Evolutionary conservation across 495 filamentous ascomycete genomes (phyloP).

Genomic region (Neurospora sublineolata): DNA sequence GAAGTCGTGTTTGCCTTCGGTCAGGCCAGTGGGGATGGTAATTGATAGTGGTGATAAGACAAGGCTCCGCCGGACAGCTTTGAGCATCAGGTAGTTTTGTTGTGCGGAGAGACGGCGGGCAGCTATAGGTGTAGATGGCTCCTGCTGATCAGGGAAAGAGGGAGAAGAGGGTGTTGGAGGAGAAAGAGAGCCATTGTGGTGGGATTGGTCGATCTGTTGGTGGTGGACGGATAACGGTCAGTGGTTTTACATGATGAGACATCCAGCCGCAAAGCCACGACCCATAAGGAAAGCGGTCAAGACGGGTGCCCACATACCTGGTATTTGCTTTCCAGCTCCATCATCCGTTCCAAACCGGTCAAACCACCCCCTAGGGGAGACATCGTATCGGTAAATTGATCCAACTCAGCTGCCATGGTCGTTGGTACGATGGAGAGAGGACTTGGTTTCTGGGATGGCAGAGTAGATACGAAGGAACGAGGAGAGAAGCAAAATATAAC

Average conservation of each 20-base stretch:
- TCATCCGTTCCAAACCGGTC: constrained; percentile 37
- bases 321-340: constrained; percentile 40
- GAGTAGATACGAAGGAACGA: background rate
- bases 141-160: constrained; percentile 2
- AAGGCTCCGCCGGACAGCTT: constrained; percentile 27
- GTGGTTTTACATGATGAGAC: constrained; percentile 15
- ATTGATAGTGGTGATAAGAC: constrained; percentile 30
- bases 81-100: constrained; percentile 29
- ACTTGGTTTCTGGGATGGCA: constrained; percentile 1
- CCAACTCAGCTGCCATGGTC: constrained; percentile 12
- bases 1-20: background rate
- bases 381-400: background rate
- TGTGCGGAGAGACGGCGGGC: constrained; percentile 10
- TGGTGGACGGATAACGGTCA: constrained; percentile 11
- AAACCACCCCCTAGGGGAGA: constrained; percentile 1
- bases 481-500: background rate
- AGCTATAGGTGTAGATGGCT: constrained; percentile 10
- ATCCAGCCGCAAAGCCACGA: constrained; percentile 2
- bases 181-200: constrained; percentile 7
- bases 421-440: constrained; percentile 10
- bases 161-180: constrained; percentile 8
- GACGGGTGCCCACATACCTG: constrained; percentile 31
- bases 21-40: constrained; percentile 26
- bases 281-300: constrained; percentile 6
- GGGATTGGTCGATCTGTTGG: constrained; percentile 14